A percentile compares a stretch with the other conserved stretches of the same genome.
These are phyloP conservation scores for Trichomonascaceae sp. DNA, from an alignment of 1,139 yeast species.

Conservation along the genomic window DNA sequence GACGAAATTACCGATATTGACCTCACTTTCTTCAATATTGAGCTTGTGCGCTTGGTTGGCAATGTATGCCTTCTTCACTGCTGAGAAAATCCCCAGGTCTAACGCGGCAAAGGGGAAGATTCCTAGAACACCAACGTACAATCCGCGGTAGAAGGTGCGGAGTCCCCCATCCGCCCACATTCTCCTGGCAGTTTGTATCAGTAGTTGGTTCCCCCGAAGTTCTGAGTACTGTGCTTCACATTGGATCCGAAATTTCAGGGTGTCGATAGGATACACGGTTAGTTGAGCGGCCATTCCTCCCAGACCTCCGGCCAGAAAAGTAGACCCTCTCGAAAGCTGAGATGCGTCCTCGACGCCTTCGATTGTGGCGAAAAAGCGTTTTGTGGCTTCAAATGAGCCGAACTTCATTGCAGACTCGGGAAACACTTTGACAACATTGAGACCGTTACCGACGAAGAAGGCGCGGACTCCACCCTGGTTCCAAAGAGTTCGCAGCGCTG, in stretches of 20 bases:
- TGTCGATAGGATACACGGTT: conserved; percentile 92
- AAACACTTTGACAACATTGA: conserved; percentile 84
- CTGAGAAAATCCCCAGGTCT: conserved; percentile 85
- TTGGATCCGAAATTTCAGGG: conserved; percentile 57
- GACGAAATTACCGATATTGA: conserved; percentile 60
- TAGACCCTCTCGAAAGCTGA: conserved; percentile 60
- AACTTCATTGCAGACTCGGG: conserved; percentile 97
- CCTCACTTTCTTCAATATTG: conserved; percentile 46
- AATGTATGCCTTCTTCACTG: conserved; percentile 66
- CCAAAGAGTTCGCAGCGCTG: conserved; percentile 72
- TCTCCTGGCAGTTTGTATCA: conserved; percentile 55
- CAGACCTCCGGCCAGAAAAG: conserved; percentile 87
- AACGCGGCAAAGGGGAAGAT: conserved; percentile 96
- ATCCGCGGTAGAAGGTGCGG: conserved; percentile 70
- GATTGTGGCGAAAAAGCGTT: conserved; percentile 55
- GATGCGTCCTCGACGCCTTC: conserved; percentile 70
- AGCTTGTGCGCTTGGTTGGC: conserved; percentile 44
- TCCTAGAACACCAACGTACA: conserved; percentile 78
- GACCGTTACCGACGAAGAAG: conserved; percentile 90
- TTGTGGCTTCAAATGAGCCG: conserved; percentile 86
- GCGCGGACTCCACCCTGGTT: conserved; percentile 78
- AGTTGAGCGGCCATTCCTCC: conserved; percentile 93
- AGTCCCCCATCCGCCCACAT: conserved; percentile 76
- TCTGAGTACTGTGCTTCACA: conserved; percentile 21
- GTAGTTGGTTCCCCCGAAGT: conserved; percentile 45